Evolutionary conservation across 2,329 filamentous ascomycete species (phyloP).

Genomic region (Phialophora expanda): DNA sequence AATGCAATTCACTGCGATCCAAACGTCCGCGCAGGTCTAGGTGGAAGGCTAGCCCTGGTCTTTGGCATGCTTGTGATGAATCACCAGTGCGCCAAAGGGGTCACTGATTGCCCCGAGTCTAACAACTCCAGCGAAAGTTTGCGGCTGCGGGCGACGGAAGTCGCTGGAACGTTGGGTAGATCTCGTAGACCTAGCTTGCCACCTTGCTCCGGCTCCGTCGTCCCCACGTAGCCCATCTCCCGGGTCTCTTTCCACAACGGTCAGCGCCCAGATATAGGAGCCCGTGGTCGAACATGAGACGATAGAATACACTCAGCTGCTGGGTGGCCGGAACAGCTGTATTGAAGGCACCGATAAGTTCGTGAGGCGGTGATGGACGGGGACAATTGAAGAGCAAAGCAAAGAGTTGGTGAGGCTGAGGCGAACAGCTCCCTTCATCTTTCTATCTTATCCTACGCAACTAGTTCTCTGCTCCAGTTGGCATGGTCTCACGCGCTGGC

Average conservation of each 20-base stretch:
- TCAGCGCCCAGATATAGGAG: background rate
- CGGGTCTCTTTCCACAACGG: background rate
- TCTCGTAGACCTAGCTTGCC: background rate
- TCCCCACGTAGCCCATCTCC: background rate
- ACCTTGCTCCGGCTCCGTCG: background rate
- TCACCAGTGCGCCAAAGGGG: background rate
- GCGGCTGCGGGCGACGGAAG: slow-evolving; percentile 17
- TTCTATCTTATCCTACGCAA: background rate
- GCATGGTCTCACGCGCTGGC: background rate
- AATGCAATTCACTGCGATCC: slow-evolving; percentile 3
- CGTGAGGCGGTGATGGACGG: background rate
- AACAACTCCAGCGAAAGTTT: background rate
- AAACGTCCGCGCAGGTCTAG: background rate
- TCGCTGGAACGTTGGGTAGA: slow-evolving; percentile 7
- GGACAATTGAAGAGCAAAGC: background rate
- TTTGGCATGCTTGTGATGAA: background rate
- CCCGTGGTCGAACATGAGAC: background rate
- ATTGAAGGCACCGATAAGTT: background rate
- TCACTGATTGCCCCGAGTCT: background rate
- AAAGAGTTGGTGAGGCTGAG: background rate
- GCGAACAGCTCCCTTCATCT: background rate
- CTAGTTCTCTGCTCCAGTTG: background rate
- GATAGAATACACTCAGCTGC: background rate
- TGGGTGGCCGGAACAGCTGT: background rate
- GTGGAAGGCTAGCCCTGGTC: background rate